Percentiles rank a stretch among this genome's conserved stretches.
Conservation (phyloP, 371 early-diverging fungal species). For the Rhizomucor pusillus region DNA sequence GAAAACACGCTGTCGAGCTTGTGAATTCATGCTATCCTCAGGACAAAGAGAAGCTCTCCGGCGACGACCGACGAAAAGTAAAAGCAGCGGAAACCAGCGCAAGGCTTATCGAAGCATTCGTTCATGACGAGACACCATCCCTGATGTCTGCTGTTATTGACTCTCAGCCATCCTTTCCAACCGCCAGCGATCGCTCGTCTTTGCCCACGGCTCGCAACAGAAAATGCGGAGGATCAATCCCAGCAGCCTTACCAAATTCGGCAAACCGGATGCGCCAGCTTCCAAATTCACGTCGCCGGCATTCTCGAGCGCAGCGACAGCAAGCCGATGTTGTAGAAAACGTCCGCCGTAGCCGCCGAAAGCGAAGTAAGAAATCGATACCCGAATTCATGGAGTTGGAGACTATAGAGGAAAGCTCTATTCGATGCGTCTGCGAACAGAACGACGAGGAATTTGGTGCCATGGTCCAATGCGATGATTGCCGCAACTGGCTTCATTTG, state of each 20-base stretch:
- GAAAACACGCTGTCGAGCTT: slow-evolving; percentile 6
- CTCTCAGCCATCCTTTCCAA: background rate
- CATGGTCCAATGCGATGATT: slow-evolving; percentile 63
- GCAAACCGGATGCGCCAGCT: too few species aligned
- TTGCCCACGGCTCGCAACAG: too few species aligned
- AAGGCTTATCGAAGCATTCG: slow-evolving; percentile 28
- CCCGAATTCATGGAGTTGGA: too few species aligned
- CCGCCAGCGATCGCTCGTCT: too few species aligned
- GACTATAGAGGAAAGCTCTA: slow-evolving; percentile 18
- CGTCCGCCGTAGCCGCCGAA: too few species aligned
- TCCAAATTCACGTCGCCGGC: too few species aligned
- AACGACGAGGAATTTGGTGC: slow-evolving; percentile 47
- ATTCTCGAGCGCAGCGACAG: too few species aligned
- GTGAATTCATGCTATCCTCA: background rate
- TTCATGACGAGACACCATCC: slow-evolving; percentile 11
- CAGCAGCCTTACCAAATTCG: too few species aligned
- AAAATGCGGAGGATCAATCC: too few species aligned
- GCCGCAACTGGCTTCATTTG: slow-evolving; percentile 53
- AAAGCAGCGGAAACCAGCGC: slow-evolving; percentile 19
- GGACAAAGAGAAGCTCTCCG: background rate
- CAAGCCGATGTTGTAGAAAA: too few species aligned
- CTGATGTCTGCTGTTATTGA: slow-evolving; percentile 6
- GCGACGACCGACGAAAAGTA: background rate
- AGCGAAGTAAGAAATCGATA: too few species aligned
- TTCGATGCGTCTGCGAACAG: slow-evolving; percentile 51